Evolutionary conservation across 768 basidiomycete genomes (phyloP), one percentile per base, ranked within the genome.

Genomic region (Leccinum uliginosum): DNA sequence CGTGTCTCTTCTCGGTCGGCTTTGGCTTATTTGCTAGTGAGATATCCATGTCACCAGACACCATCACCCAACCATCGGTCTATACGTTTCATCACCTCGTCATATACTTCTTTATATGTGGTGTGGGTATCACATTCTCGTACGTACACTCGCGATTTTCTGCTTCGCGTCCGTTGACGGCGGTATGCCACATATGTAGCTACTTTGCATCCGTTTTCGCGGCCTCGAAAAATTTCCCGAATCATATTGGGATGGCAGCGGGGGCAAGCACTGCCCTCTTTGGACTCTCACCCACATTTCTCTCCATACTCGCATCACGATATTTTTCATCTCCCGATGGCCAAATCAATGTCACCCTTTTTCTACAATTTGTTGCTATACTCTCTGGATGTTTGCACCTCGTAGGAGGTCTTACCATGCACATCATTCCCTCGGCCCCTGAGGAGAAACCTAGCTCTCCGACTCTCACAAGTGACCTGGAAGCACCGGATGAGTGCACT

Each of bases 121-220:
- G 87, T 8, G 65, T 91, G 17, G 91, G 79, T 14, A 83, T 86
- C 0, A 84, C 86, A 9, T 85, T 84, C 65, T 87, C 87, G 90
- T 91, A 65, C 54, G 89, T 75, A 34, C 38, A 15, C 10, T 19
- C 52, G 34, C 24, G 32, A 23, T 29, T 43, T n/a, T 27, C 56
- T 30, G 27, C 52, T 32, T 46, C 5, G 26, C 21, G 21, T n/a
- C 38, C 32, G 54, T n/a, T 58, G 6, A 66, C 49, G 0, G 26
- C 21, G 12, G 12, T 17, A 34, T 40, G 48, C 24, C 45, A 35
- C 51, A 51, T 45, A 35, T 52, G 50, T 45, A 80, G 79, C 26
- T 90, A 84, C 62, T 91, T 92, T 62, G 87, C 88, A 0, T 80
- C 83, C 7, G 70, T 92, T 14, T 91, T 93, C 68, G 79, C 87